These are phyloP conservation scores for Fragaria ananassa DNA, from an alignment of 306 rosid species.

Conservation along the genomic window DNA sequence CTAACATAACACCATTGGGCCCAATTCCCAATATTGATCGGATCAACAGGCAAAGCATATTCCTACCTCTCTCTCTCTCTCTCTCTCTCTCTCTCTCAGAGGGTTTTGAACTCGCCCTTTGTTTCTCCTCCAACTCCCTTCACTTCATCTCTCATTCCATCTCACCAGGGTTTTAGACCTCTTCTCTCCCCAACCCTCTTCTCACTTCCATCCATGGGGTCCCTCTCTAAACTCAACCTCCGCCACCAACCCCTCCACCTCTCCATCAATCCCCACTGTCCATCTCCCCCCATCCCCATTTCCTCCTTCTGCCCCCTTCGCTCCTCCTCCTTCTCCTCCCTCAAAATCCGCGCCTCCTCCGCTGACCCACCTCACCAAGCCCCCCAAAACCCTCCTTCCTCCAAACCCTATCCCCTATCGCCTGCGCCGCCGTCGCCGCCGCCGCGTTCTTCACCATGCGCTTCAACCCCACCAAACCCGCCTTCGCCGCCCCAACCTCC, in stretches of 20 bases:
- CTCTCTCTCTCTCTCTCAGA: too few species aligned
- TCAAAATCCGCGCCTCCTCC: slow-evolving; percentile 41
- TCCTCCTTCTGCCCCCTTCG: slow-evolving; percentile 31
- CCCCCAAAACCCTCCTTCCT: slow-evolving; percentile 32
- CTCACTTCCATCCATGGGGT: slow-evolving; percentile 43
- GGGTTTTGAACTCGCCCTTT: too few species aligned
- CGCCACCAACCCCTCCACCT: slow-evolving; percentile 43
- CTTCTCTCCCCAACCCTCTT: neutral
- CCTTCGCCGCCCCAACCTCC: slow-evolving; percentile 42
- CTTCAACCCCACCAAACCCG: slow-evolving; percentile 35
- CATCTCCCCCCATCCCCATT: slow-evolving; percentile 31
- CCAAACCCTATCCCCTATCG: slow-evolving; percentile 40
- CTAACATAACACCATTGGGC: too few species aligned
- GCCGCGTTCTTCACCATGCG: slow-evolving; percentile 55
- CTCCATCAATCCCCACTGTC: slow-evolving; percentile 49
- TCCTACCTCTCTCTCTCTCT: too few species aligned
- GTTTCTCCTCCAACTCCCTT: neutral
- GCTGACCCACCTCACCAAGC: slow-evolving; percentile 15
- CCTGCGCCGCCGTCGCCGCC: slow-evolving; percentile 49
- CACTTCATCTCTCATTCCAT: neutral
- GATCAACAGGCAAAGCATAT: too few species aligned
- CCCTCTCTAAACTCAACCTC: slow-evolving; percentile 39
- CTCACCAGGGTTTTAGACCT: slow-evolving; percentile 18
- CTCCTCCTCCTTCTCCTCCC: slow-evolving; percentile 27
- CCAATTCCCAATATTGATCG: too few species aligned